phyloP scores from a whole-genome alignment of 441 rosid genomes.

The Oxalis stricta region DNA sequence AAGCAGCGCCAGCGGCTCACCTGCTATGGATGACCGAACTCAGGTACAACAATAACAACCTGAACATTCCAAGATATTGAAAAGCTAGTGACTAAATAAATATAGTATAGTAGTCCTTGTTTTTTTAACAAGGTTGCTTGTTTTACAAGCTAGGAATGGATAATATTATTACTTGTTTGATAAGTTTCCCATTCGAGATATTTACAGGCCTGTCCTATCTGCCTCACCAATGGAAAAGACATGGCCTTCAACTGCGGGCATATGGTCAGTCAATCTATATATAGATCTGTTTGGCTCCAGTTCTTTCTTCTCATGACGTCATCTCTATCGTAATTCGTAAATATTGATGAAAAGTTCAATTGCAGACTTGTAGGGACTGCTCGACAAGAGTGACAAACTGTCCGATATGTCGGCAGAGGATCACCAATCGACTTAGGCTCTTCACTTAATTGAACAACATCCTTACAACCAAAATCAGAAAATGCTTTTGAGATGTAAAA shows the following conservation, averaged over 20 bases:
- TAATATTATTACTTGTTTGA: too few relatives aligned
- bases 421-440: constrained; percentile 47
- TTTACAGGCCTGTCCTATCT: constrained; percentile 64
- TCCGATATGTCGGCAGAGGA: constrained; percentile 62
- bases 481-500: too few relatives aligned
- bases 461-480: too few relatives aligned
- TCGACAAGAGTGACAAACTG: constrained; percentile 44
- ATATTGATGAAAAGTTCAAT: background rate
- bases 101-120: too few relatives aligned
- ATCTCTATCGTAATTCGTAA: too few relatives aligned
- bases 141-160: too few relatives aligned
- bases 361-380: constrained; percentile 65
- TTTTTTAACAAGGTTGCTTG: too few relatives aligned
- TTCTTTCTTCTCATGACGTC: background rate
- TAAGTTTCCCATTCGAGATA: constrained; percentile 6
- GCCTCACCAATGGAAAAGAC: constrained; percentile 49
- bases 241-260: constrained; percentile 75
- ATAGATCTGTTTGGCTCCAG: background rate
- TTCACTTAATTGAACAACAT: too few relatives aligned
- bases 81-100: too few relatives aligned
- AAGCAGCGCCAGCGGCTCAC: constrained; percentile 15
- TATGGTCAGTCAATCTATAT: constrained; percentile 30
- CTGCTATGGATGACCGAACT: constrained; percentile 27
- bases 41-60: constrained; percentile 29
- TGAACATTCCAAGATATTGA: background rate